A percentile compares a stretch with the other conserved stretches of the same genome.
These are phyloP conservation scores for Ceratocystis albifundus DNA, from an alignment of 2,329 filamentous ascomycete species.

Conservation along the genomic window DNA sequence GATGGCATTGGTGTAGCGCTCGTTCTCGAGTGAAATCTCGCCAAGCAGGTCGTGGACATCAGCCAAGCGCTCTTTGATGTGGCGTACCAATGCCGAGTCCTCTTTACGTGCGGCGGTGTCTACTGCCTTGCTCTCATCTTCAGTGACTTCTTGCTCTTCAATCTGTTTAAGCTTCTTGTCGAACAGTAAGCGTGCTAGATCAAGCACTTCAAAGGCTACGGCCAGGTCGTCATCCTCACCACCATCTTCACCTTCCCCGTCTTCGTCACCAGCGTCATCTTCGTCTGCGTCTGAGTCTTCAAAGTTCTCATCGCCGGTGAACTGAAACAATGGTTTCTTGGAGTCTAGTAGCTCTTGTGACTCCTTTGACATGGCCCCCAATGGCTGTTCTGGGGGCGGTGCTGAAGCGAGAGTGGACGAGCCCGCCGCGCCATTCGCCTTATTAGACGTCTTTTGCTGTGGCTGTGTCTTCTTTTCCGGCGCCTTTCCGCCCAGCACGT, in stretches of 20 bases:
- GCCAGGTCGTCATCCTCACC: constrained; percentile 59
- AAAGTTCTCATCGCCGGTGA: constrained; percentile 89
- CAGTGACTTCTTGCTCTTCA: constrained; percentile 21
- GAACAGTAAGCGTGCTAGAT: constrained; percentile 60
- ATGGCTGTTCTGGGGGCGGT: constrained; percentile 30
- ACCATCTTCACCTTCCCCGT: constrained; percentile 40
- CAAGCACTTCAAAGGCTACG: constrained; percentile 72
- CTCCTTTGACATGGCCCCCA: constrained; percentile 30
- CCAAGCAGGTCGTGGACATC: constrained; percentile 90
- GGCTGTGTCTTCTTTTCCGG: constrained; percentile 39
- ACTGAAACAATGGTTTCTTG: constrained; percentile 78
- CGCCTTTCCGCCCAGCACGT: constrained; percentile 79
- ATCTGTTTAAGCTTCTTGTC: constrained; percentile 41
- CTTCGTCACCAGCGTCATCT: constrained; percentile 33
- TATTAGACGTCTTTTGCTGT: constrained; percentile 27
- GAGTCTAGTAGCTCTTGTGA: constrained; percentile 25
- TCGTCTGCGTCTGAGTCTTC: constrained; percentile 69
- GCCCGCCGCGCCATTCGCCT: constrained; percentile 34
- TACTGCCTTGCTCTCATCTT: constrained; percentile 28
- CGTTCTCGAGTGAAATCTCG: constrained; percentile 94
- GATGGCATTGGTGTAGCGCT: constrained; percentile 77
- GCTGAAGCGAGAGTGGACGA: constrained; percentile 23
- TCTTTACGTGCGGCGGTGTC: constrained; percentile 32
- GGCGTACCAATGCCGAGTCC: constrained; percentile 37
- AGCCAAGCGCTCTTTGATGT: constrained; percentile 73